These are phyloP conservation scores for Arthrobotrys megalospora DNA, from an alignment of 2,329 filamentous ascomycete species.

Conservation along the genomic window DNA sequence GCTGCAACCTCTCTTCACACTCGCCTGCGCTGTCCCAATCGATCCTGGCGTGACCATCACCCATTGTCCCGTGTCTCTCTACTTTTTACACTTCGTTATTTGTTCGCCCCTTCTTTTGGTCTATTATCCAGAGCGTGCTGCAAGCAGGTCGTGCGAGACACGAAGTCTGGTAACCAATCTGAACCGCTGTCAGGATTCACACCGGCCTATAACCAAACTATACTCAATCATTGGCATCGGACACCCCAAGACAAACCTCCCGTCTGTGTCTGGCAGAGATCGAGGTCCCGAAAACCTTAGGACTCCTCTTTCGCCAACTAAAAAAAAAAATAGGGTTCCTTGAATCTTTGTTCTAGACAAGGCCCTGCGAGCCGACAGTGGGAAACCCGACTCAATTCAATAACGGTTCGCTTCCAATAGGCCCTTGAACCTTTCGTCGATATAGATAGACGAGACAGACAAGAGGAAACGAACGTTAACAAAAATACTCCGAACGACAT, in stretches of 20 bases:
- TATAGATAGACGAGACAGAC: slow-evolving; percentile 60
- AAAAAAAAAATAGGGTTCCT: slow-evolving; percentile 1
- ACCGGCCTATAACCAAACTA: slow-evolving; percentile 26
- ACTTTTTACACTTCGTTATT: slow-evolving; percentile 24
- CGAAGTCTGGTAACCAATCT: slow-evolving; percentile 23
- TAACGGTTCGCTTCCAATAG: slow-evolving; percentile 25
- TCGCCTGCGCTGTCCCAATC: slow-evolving; percentile 58
- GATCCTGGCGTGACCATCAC: slow-evolving; percentile 42
- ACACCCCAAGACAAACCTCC: slow-evolving; percentile 25
- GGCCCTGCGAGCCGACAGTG: slow-evolving; percentile 24
- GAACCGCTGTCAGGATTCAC: slow-evolving; percentile 30
- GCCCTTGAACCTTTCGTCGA: slow-evolving; percentile 34
- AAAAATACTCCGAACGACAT: slow-evolving; percentile 24
- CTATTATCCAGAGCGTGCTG: slow-evolving; percentile 26
- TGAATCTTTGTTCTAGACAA: slow-evolving; percentile 20
- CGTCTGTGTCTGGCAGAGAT: slow-evolving; percentile 23
- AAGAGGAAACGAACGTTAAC: slow-evolving; percentile 41
- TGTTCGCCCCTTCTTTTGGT: slow-evolving; percentile 19
- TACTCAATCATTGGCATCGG: slow-evolving; percentile 5
- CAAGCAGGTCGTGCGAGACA: slow-evolving; percentile 29
- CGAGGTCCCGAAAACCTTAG: slow-evolving; percentile 26
- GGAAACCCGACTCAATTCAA: slow-evolving; percentile 36
- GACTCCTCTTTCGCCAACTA: slow-evolving; percentile 11
- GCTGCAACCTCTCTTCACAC: slow-evolving; percentile 36
- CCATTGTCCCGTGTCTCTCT: slow-evolving; percentile 35